Evolutionary conservation across 192 early-diverging fungal species (phyloP).

Genomic region (Coemansia sp.): DNA sequence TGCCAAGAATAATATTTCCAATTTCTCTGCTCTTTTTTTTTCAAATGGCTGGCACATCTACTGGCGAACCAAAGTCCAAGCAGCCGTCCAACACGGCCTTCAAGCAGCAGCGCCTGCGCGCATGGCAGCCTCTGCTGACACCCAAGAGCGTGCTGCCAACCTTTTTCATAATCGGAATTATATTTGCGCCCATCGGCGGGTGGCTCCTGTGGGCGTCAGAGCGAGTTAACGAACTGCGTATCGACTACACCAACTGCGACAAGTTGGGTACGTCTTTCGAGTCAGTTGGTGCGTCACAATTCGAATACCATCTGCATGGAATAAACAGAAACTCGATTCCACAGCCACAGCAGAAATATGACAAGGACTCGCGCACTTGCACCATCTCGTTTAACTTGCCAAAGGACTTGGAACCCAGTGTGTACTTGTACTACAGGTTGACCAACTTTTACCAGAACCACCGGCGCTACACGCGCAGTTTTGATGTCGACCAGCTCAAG

Average conservation of each 20-base stretch:
- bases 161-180: conserved; percentile 88
- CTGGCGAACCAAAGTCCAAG: conserved; percentile 34
- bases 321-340: conserved; percentile 26
- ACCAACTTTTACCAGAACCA: conserved; percentile 99
- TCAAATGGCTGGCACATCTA: conserved; percentile 26
- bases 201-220: conserved; percentile 84
- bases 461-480: conserved; percentile 89
- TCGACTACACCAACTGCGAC: conserved; percentile 93
- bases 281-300: conserved; percentile 10
- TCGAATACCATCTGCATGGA: conserved; percentile 44
- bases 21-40: too few species aligned
- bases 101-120: conserved; percentile 98
- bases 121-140: conserved; percentile 98
- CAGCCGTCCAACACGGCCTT: conserved; percentile 82
- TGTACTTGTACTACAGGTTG: conserved; percentile 93
- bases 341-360: conserved; percentile 53
- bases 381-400: conserved; percentile 70
- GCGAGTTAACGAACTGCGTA: conserved; percentile 78
- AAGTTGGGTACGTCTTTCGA: conserved; percentile 13
- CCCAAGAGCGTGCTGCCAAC: conserved; percentile 97
- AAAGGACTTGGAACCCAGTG: conserved; percentile 64
- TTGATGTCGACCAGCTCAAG: conserved; percentile 77
- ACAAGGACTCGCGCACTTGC: conserved; percentile 56
- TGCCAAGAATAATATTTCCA: too few species aligned
- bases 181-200: conserved; percentile 95